Evolutionary conservation across 768 basidiomycete species (phyloP), one percentile per base, ranked within the genome.

Genomic region (Tricholoma furcatifolium): DNA sequence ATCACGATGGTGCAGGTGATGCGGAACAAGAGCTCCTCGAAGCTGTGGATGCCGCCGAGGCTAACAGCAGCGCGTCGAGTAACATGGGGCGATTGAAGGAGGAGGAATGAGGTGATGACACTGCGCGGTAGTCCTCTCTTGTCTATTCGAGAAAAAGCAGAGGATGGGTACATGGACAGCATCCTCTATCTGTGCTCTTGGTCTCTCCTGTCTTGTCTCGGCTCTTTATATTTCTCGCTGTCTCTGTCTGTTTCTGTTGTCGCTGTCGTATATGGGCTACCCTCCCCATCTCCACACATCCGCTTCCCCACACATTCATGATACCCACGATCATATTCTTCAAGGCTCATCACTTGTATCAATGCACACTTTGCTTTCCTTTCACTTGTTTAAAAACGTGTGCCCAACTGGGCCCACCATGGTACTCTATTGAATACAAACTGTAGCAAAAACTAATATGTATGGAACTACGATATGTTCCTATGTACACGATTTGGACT

Each of bases 31-130:
- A 80, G 21, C 62, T 81, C 21, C 62, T 80, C n/a, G 79, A 78
- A 55, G 79, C 79, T 32, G 79, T 77, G 0, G 76, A 76, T 53
- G 79, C 78, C 6, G 72, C 78, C 5, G 79, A 78, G 60, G 74
- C 73, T 17, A 68, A 76, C 44, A 72, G 69, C 45, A 65, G 64
- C 43, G 64, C 69, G 23, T 65, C 64, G 7, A 57, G 64, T 42
- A 55, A 57, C 18, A 63, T 61, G 21, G 65, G 62, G 23, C 53
- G 56, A 55, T 46, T 61, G 59, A 60, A 61, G 53, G 62, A 52
- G 34, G 66, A 67, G 60, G 55, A 56, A 1, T 59, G 41, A 42
- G 20, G 2, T 12, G 3, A 7, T 50, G 21, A 15, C 18, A 6
- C 20, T 32, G 27, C 43, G 10, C 8, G 3, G 27, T 7, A 27